Conservation (phyloP, 2,329 filamentous ascomycete genomes). For the Fusarium oligoseptatum region DNA sequence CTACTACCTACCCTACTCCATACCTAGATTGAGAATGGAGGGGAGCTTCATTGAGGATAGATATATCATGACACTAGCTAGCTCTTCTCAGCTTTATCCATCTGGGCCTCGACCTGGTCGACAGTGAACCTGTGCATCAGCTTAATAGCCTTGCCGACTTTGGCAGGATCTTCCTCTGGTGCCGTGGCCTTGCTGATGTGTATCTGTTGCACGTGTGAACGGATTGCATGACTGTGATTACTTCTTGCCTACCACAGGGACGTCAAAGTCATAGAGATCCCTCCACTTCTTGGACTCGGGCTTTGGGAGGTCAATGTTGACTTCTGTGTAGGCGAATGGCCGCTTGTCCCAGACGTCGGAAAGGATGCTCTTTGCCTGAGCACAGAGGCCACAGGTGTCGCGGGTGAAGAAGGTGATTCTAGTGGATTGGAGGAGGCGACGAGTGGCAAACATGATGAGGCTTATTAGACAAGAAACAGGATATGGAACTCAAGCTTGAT, state of each 20-base stretch:
- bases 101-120: slow-evolving; percentile 74
- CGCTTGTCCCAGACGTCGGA: slow-evolving; percentile 75
- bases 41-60: neutral
- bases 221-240: neutral
- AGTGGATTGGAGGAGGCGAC: slow-evolving; percentile 65
- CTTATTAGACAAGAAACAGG: too few relatives aligned
- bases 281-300: slow-evolving; percentile 75
- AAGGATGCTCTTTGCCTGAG: slow-evolving; percentile 75
- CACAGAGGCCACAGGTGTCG: slow-evolving; percentile 78
- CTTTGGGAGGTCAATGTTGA: slow-evolving; percentile 80
- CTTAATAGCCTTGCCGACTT: slow-evolving; percentile 72
- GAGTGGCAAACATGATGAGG: slow-evolving; percentile 63
- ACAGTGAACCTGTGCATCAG: slow-evolving; percentile 83
- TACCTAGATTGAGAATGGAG: neutral
- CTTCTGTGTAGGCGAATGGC: slow-evolving; percentile 77
- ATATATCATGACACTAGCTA: slow-evolving; percentile 13
- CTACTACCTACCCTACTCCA: neutral
- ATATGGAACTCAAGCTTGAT: neutral
- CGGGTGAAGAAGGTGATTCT: slow-evolving; percentile 83
- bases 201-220: slow-evolving; percentile 58
- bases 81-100: slow-evolving; percentile 69
- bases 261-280: slow-evolving; percentile 83
- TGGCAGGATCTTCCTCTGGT: slow-evolving; percentile 65
- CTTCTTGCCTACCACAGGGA: slow-evolving; percentile 74
- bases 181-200: slow-evolving; percentile 71